Base-by-base conservation (phyloP, 768 basidiomycete genomes). In the Lactarius hatsudake region DNA sequence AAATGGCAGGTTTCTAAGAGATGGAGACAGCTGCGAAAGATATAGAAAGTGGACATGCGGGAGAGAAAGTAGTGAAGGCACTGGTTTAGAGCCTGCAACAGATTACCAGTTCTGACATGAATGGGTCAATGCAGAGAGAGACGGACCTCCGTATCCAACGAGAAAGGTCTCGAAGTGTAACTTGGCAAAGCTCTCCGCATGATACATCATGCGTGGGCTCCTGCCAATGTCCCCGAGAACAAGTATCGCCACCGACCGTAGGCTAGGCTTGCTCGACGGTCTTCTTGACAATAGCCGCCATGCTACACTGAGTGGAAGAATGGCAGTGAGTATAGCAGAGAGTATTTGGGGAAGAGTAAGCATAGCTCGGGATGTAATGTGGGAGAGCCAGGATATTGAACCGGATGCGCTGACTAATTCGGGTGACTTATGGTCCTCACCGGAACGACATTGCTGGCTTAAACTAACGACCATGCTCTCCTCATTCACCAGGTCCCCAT, bases 181-280 rank as follows among this genome's bases (percentile, higher is more conserved):
- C 64, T 88, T 84, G 45, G 93, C 90, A 74, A 99, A 92, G 74
- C 92, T 95, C 75, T 96, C 87, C 0, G 96, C 90, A 72, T 99
- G 97, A 76, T 98, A 98, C 93, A 98, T 96, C 93, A 98, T 98
- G 62, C 97, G 83, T 13, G 97, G 97, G 75, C 92, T 94, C 65
- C 97, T 84, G 1, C 96, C 97, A 58, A 99, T 87, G 79, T 99
- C 97, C 12, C 97, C 97, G 12, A 99, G 82, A 17, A 99, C 97
- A 58, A 98, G 79, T 63, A 98, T 86, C 5, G 87, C 91, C n/a
- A 93, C 91, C 3, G 93, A 87, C 20, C 89, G 88, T 34, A 84
- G 75, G 57, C 79, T 70, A 3, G 78, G 76, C 26, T 68, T 66
- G 51, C 63, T 36, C 32, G 42, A 10, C 7, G 54, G 26, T 3